These are phyloP conservation scores for Penicillium cataractarum DNA, from an alignment of 495 filamentous ascomycete genomes.

Conservation along the genomic window DNA sequence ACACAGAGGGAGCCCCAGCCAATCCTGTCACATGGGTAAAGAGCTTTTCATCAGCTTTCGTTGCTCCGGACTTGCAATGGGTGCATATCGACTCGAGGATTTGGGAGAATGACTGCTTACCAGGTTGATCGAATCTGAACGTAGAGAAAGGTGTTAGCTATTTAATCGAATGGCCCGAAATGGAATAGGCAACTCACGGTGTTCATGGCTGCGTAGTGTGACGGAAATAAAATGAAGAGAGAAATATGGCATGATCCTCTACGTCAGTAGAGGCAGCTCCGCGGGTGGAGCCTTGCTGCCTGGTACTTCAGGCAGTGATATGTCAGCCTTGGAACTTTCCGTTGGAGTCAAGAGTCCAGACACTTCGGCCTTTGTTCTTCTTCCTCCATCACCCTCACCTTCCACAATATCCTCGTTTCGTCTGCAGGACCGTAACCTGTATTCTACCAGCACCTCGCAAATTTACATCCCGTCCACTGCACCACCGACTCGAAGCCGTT, in stretches of 20 bases:
- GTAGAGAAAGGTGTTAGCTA: conserved; percentile 4
- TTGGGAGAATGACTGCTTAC: conserved; percentile 35
- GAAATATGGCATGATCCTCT: conserved; percentile 23
- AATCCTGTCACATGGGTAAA: conserved; percentile 54
- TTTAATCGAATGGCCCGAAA: not conserved
- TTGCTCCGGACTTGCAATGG: not conserved
- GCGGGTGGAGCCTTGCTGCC: conserved; percentile 20
- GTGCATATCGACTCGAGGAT: conserved; percentile 3
- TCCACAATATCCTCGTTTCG: not conserved
- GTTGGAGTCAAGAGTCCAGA: not conserved
- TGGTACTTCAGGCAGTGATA: conserved; percentile 24
- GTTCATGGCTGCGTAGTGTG: conserved; percentile 43
- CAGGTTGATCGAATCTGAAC: conserved; percentile 58
- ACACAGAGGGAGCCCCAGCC: conserved; percentile 87
- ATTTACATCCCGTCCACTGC: not conserved
- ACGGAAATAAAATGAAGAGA: conserved; percentile 12
- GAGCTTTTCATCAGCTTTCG: conserved; percentile 28
- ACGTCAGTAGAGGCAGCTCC: conserved; percentile 15
- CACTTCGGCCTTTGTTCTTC: not conserved
- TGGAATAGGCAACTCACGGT: conserved; percentile 37
- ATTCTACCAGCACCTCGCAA: not conserved
- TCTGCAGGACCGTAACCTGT: not conserved
- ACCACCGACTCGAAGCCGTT: not conserved
- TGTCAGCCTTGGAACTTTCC: conserved; percentile 8
- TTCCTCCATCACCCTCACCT: not conserved